Percentiles rank a stretch among this genome's conserved stretches.
These are phyloP conservation scores for Serendipita indica DNA, from an alignment of 768 basidiomycete genomes.

Conservation along the genomic window DNA sequence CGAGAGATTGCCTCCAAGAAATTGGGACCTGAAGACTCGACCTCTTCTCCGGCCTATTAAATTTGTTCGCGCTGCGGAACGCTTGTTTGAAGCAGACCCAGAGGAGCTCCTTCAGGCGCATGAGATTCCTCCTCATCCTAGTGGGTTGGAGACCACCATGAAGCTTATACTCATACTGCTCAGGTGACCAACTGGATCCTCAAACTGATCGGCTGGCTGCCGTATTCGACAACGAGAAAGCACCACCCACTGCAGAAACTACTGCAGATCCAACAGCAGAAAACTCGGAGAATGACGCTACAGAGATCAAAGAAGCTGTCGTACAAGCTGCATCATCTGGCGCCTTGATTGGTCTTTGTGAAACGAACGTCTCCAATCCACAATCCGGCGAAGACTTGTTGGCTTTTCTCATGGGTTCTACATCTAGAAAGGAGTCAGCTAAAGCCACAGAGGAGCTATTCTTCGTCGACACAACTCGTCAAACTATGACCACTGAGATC, in stretches of 20 bases:
- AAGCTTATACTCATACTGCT: neutral
- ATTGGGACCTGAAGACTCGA: conserved; percentile 2
- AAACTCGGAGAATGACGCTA: neutral
- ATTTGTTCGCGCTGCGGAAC: neutral
- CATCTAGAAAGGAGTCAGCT: neutral
- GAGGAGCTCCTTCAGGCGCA: conserved; percentile 3
- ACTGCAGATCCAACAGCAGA: neutral
- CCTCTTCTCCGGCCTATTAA: conserved; percentile 2
- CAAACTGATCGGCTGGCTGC: neutral
- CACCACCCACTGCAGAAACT: neutral
- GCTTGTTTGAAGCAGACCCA: conserved; percentile 5
- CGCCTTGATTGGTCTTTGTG: neutral
- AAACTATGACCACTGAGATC: neutral
- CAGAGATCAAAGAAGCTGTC: neutral
- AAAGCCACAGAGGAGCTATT: neutral
- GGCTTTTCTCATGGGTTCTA: too few relatives aligned
- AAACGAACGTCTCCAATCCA: too few relatives aligned
- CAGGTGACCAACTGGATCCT: conserved; percentile 7
- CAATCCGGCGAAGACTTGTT: too few relatives aligned
- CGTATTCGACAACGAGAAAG: neutral
- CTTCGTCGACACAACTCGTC: neutral
- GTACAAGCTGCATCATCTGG: neutral
- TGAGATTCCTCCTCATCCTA: neutral
- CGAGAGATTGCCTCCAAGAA: neutral
- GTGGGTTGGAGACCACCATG: neutral